Base-by-base conservation (phyloP, 2,329 filamentous ascomycete genomes). In the Lasiodiplodia sp. region DNA sequence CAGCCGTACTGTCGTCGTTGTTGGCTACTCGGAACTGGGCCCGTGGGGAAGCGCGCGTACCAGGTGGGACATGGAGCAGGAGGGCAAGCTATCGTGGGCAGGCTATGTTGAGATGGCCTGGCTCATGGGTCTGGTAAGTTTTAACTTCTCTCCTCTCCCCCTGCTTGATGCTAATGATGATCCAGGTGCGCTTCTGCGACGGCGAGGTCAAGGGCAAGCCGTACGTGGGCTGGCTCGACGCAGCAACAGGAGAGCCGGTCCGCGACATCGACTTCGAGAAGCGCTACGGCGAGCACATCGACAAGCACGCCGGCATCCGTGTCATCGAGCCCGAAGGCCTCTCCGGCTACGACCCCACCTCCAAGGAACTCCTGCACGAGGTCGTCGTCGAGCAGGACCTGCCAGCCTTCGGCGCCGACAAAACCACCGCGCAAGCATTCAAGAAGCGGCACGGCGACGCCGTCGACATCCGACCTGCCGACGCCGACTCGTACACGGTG, bases 101-200 rank as follows among this genome's bases (percentile, higher is more conserved):
- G 93, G 93, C 37, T 96, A 92, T 75, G 89, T 96, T 70, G 93
- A 96, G 81, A 96, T 96, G 92, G 92, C 93, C 47, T 96, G 93
- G 93, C 91, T 96, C 77, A 96, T 96, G 92, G 92, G 92, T 75
- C 87, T 96, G 69, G 95, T 96, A 82, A 94, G 44, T 47, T 16
- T n/a, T n/a, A 8, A 14, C 5, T 16, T 47, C 5, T 18, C 4
- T 47, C 18, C 11, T 47, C 12, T 14, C 18, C 40, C 11, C 5
- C 11, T 47, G 6, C 40, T 18, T 11, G 2, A 47, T 16, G 40
- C 10, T 47, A 47, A 47, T 7, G 14, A 47, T n/a, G 18, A 47
- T 14, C 28, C 51, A 37, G 25, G 53, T 37, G 4, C 28, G 92
- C 84, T 93, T 96, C 79, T 91, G 94, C 83, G 95, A 95, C 73